Conservation (phyloP, 305 asterid species). For the Withania somnifera region DNA sequence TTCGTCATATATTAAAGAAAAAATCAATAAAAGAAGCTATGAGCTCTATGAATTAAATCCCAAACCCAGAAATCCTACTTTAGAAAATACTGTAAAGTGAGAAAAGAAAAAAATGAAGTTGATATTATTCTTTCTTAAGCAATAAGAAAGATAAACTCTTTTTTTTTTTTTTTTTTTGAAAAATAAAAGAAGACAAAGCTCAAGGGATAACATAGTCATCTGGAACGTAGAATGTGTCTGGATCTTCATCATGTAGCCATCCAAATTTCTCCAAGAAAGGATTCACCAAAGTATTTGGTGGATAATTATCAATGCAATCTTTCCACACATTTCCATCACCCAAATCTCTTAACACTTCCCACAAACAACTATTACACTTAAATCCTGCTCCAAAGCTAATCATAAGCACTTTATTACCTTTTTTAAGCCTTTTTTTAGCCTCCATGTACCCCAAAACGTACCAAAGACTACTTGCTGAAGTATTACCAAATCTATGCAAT, state of each 20-base stretch:
- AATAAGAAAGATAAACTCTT: not conserved
- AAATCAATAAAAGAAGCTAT: not conserved
- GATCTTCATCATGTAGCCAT: slow-evolving; percentile 53
- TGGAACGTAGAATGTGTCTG: slow-evolving; percentile 33
- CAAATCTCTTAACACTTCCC: slow-evolving; percentile 69
- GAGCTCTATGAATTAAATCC: not conserved
- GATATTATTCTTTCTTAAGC: not conserved
- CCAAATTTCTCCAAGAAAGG: slow-evolving; percentile 69
- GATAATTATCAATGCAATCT: slow-evolving; percentile 41
- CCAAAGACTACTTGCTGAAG: slow-evolving; percentile 82
- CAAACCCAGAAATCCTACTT: not conserved
- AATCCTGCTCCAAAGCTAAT: slow-evolving; percentile 79
- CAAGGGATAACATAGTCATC: slow-evolving; percentile 29
- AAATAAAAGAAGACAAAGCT: not conserved
- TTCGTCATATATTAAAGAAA: not conserved
- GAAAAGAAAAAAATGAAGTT: not conserved
- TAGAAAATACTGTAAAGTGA: not conserved
- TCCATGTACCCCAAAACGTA: slow-evolving; percentile 81
- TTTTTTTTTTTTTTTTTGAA: too few species aligned
- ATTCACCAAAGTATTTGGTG: slow-evolving; percentile 33
- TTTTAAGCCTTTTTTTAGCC: slow-evolving; percentile 54
- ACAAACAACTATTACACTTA: slow-evolving; percentile 66
- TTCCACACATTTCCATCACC: slow-evolving; percentile 50
- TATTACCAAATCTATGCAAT: slow-evolving; percentile 73
- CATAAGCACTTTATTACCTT: slow-evolving; percentile 63